Base-by-base conservation (phyloP, 2,329 filamentous ascomycete species). In the Scedosporium apiospermum region DNA sequence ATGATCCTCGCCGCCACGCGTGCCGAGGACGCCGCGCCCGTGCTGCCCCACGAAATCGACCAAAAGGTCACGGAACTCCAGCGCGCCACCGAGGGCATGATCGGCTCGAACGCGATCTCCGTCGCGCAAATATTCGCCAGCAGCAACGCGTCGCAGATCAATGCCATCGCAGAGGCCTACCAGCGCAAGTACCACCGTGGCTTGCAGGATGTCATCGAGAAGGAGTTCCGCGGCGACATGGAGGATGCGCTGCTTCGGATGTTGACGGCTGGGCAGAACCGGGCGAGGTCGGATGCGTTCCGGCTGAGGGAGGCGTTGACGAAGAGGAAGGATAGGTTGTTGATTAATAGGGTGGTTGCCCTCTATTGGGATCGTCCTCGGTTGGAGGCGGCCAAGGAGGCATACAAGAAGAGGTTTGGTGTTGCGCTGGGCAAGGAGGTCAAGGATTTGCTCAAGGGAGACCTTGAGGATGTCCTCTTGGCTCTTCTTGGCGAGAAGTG, bases 221-320 rank as follows among this genome's bases (percentile, higher is more conserved):
- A 74, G 65, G 71, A 73, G 62, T 74, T 74, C 64, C 67, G 68
- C 0, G 72, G 73, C 23, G 69, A 73, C 57, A 70, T 72, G 68
- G 71, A 73, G 58, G 72, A 74, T 6, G 70, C 69, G 0, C 64
- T 75, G 1, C 62, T 75, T 23, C 65, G 63, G 6, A 73, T 75
- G 49, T 65, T 74, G 0, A 65, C 66, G 3, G 65, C 64, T 18
- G 70, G 67, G 0, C 58, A 63, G 16, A 67, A 71, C 60, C 61
- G 67, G 0, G 70, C 70, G 0, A 62, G 65, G 1, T 59, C 65
- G 0, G 73, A 74, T 46, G 71, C 70, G 0, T 63, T 61, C 14
- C 64, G 69, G 3, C 60, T 75, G 1, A 58, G 66, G 6, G 64
- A 60, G 21, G 68, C 70, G 16, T 57, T 75, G n/a, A 63, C 64